These are phyloP conservation scores for Lumnitzera racemosa DNA, from an alignment of 345 rosid genomes.

Conservation along the genomic window DNA sequence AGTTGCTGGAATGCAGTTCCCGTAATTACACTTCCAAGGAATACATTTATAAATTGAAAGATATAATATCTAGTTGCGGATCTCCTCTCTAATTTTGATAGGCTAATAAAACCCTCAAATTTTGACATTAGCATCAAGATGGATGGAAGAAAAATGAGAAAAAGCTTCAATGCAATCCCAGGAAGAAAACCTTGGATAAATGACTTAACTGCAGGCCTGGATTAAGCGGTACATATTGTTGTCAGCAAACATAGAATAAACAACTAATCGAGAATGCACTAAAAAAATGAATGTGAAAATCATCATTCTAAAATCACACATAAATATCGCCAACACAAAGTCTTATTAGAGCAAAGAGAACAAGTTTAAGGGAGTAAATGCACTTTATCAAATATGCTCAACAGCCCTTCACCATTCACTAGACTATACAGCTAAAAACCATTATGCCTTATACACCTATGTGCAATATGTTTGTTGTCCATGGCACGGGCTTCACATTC, in stretches of 20 bases:
- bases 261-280: neutral
- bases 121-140: conserved; percentile 92
- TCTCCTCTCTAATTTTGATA: conserved; percentile 73
- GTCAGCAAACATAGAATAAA: neutral
- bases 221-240: conserved; percentile 5
- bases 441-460: no score
- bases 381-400: no score
- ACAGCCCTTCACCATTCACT: no score
- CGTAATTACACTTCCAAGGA: conserved; percentile 82
- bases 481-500: no score
- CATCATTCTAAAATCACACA: no score
- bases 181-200: conserved; percentile 95
- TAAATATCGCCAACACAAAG: no score
- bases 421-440: no score
- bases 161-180: conserved; percentile 86
- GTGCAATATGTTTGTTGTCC: no score
- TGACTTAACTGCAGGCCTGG: conserved; percentile 73
- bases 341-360: no score
- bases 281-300: neutral
- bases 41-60: conserved; percentile 87
- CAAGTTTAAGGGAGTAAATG: no score
- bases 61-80: conserved; percentile 69
- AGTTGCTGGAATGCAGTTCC: conserved; percentile 97
- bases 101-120: conserved; percentile 82
- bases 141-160: conserved; percentile 74